Percentiles rank a stretch among this genome's conserved stretches.
Conservation (phyloP, 306 rosid genomes). For the Cajanus cajan region DNA sequence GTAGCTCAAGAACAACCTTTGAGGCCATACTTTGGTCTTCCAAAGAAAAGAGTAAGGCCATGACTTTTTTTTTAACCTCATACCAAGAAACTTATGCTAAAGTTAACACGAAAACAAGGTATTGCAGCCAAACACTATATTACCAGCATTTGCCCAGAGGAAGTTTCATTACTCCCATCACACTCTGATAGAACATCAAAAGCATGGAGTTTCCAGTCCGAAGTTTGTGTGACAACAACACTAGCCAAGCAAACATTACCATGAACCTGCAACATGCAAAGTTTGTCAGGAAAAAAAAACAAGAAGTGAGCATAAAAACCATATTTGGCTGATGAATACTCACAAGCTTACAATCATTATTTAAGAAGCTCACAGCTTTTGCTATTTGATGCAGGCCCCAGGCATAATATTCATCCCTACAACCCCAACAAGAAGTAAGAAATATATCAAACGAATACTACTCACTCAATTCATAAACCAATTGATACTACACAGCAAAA, state of each 20-base stretch:
- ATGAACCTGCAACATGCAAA: slow-evolving; percentile 67
- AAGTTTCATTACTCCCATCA: slow-evolving; percentile 70
- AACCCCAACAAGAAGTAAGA: slow-evolving; percentile 8
- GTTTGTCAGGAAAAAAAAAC: slow-evolving; percentile 25
- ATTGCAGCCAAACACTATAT: slow-evolving; percentile 31
- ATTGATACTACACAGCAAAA: not conserved
- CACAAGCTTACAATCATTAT: slow-evolving; percentile 97
- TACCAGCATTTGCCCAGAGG: slow-evolving; percentile 88
- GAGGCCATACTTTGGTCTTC: slow-evolving; percentile 8
- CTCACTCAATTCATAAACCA: slow-evolving; percentile 6
- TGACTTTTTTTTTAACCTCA: slow-evolving; percentile 1
- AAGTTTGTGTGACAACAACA: slow-evolving; percentile 93
- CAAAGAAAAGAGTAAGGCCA: not conserved
- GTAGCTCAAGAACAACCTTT: slow-evolving; percentile 21
- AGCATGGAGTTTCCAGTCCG: slow-evolving; percentile 99
- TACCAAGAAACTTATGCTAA: not conserved
- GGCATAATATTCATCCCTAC: slow-evolving; percentile 96
- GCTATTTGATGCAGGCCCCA: slow-evolving; percentile 95
- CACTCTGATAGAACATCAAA: slow-evolving; percentile 95
- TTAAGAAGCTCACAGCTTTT: slow-evolving; percentile 97
- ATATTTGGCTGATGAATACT: slow-evolving; percentile 32
- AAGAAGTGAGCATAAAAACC: not conserved
- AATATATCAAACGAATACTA: not conserved
- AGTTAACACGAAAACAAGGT: not conserved
- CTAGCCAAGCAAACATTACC: slow-evolving; percentile 92